Conservation (phyloP, 2,329 filamentous ascomycete genomes). For the Exophiala sp. region DNA sequence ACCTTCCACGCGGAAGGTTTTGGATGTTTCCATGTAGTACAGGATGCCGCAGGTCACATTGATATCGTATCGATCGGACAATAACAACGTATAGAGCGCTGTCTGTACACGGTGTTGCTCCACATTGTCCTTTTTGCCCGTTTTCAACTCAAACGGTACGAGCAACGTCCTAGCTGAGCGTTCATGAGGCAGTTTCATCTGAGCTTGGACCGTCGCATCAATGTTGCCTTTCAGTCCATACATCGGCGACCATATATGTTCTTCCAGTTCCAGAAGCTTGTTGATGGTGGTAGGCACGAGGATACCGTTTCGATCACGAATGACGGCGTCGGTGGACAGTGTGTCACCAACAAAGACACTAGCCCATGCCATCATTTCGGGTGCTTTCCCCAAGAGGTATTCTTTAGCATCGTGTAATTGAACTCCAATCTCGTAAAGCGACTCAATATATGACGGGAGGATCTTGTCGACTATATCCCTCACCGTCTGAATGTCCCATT, state of each 20-base stretch:
- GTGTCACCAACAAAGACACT: conserved; percentile 66
- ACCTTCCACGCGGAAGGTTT: conserved; percentile 76
- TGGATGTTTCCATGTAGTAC: conserved; percentile 90
- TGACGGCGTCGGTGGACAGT: conserved; percentile 64
- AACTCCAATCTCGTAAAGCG: conserved; percentile 80
- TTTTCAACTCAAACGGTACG: conserved; percentile 93
- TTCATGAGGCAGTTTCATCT: conserved; percentile 64
- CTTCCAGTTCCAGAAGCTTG: conserved; percentile 92
- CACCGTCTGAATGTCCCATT: conserved; percentile 69
- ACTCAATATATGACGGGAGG: conserved; percentile 74
- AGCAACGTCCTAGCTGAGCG: conserved; percentile 59
- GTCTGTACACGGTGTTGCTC: conserved; percentile 87
- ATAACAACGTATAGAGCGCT: conserved; percentile 81
- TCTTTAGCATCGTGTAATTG: conserved; percentile 66
- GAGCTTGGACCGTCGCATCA: conserved; percentile 88
- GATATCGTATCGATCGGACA: conserved; percentile 90
- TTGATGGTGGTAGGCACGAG: conserved; percentile 77
- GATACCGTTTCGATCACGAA: conserved; percentile 71
- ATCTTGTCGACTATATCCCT: conserved; percentile 60
- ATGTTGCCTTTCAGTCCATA: conserved; percentile 97
- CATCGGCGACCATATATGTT: conserved; percentile 97
- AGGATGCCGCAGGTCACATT: conserved; percentile 84
- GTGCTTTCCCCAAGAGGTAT: conserved; percentile 76
- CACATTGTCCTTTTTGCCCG: conserved; percentile 72
- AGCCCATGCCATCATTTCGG: conserved; percentile 77